Evolutionary conservation across 345 rosid genomes (phyloP), one percentile per base, ranked within the genome.

Genomic region (Arabidopsis suecica): DNA sequence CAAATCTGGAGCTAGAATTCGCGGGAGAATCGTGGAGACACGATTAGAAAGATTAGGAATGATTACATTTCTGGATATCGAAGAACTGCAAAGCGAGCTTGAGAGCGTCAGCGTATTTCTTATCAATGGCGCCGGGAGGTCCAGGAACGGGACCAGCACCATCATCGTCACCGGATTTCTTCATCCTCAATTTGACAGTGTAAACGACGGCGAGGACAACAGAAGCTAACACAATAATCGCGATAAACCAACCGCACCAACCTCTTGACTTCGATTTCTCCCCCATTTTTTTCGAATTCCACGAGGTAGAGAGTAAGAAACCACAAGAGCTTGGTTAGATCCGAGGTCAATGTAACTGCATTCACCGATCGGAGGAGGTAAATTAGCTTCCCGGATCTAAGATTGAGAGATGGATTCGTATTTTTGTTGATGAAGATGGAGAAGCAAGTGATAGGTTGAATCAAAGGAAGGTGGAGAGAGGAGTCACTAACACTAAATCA

Each of bases 21-120:
- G 28, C 28, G 28, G 28, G 28, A 25, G 28, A n/a, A 28, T 28
- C 32, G 32, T 63, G 70, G 47, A 50, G 50, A n/a, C 61, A 23
- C 60, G 69, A 49, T 3, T 41, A 25, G 4, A 23, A 45, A 9
- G 28, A 7, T 5, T 38, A 3, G 53, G 22, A 5, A 58, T 14
- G 4, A 9, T 18, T 83, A 96, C 98, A 88, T 86, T 91, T 96
- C 74, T 96, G 96, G 38, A 96, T 76, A 74, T 96, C 96, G 82
- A 96, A 84, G 90, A 95, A 95, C 62, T 95, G 90, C 81, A 88
- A 68, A 28, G 99, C 89, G 34, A 84, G 16, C 44, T 88, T 86
- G 76, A 96, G 97, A 64, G 99, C 96, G 13, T 86, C 87, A 16
- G 85, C 76, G 78, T 95, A 95, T 79, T 90, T 89, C 80, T 83